Evolutionary conservation across 108 stramenopile species (phyloP).

Genomic region (Conticribra guillardii): DNA sequence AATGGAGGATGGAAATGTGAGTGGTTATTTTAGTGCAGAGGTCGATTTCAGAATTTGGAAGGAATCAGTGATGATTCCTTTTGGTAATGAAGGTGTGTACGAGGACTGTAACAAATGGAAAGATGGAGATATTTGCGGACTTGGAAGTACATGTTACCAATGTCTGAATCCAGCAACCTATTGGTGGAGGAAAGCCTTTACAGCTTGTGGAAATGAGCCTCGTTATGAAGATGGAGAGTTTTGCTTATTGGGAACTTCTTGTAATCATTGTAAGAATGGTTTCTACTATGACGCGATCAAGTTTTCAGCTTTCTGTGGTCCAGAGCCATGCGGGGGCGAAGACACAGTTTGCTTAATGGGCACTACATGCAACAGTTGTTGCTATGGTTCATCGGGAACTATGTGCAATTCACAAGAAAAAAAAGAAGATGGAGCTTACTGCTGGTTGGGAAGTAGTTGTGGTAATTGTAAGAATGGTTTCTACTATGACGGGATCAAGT

Average conservation of each 20-base stretch:
- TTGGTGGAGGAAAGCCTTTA: not conserved
- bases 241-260: not conserved
- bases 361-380: not conserved
- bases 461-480: no score
- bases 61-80: no score
- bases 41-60: no score
- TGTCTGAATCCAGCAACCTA: not conserved
- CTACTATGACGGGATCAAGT: not conserved
- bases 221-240: not conserved
- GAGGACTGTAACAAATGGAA: not conserved
- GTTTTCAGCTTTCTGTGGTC: no score
- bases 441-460: no score
- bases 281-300: no score
- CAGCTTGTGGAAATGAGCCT: not conserved
- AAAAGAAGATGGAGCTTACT: no score
- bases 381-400: not conserved
- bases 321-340: not conserved
- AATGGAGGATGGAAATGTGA: no score
- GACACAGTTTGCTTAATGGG: not conserved
- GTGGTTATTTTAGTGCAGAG: no score
- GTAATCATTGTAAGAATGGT: not conserved
- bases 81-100: no score
- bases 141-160: not conserved
- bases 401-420: no score
- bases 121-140: not conserved